Evolutionary conservation across 2,329 filamentous ascomycete genomes (phyloP), one percentile per base, ranked within the genome.

Genomic region (Colletotrichum navitas): DNA sequence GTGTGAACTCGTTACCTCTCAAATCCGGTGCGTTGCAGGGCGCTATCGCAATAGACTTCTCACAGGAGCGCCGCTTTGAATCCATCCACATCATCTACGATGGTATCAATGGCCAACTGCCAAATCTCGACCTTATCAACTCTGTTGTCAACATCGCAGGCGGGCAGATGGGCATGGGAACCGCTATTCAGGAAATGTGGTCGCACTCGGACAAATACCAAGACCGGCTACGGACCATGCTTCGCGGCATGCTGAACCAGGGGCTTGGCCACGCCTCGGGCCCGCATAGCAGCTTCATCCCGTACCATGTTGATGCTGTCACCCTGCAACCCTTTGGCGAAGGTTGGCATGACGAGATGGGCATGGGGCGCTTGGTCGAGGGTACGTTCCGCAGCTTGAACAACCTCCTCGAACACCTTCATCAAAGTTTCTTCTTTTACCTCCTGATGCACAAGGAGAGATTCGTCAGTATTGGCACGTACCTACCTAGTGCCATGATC

Each of bases 371-470:
- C 66, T 91, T 95, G 0, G 87, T 98, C 5, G 96, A 99, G 83
- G 94, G 94, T 76, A 89, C 96, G 3, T 97, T 97, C 80, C 89
- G 96, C 77, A 97, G 94, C 80, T 85, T 99, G 81, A 99, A 99
- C 84, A 99, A 99, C 79, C 84, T 99, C 70, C 88, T 99, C 41
- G 96, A 99, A 83, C 95, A 99, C 80, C 87, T 99, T 73, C 96
- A 99, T 80, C 96, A 99, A 83, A 98, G 95, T 80, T 99, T 99
- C 86, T 99, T 99, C 88, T 98, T 99, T 83, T 99, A 99, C 80
- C 86, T 99, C 63, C 87, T 99, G 55, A 94, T 98, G 90, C 92
- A 97, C 75, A 89, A 91, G 39, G 93, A 96, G 77, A 91, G 95
- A 14, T 99, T 99, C 79, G 96, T 98, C 76, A 98, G 95, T 82